These are phyloP conservation scores for Colletotrichum truncatum DNA, from an alignment of 2,329 filamentous ascomycete species.

Conservation along the genomic window DNA sequence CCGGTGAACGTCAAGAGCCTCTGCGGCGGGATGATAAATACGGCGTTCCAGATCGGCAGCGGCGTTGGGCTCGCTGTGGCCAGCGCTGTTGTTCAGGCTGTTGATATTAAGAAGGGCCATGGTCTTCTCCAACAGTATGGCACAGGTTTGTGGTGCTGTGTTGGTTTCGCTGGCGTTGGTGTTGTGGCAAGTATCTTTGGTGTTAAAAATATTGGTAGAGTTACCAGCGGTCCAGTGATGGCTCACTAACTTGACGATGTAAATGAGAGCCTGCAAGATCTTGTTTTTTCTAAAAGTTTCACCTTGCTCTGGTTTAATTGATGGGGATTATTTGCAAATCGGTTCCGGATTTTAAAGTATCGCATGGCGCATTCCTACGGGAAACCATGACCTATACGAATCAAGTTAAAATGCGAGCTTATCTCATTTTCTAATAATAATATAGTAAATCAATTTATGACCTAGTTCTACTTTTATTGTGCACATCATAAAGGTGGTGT, in stretches of 20 bases:
- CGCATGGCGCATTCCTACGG: no score
- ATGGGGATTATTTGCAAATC: no score
- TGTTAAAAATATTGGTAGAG: conserved; percentile 14
- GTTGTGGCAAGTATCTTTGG: conserved; percentile 11
- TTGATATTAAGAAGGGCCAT: conserved; percentile 15
- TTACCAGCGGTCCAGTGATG: background rate
- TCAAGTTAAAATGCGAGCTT: no score
- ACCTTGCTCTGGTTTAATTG: no score
- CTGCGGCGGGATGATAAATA: conserved; percentile 24
- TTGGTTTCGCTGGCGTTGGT: conserved; percentile 14
- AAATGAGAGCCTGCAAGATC: no score
- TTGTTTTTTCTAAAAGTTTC: no score
- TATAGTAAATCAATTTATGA: no score
- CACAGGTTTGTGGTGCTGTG: conserved; percentile 20
- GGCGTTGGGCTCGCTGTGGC: conserved; percentile 14
- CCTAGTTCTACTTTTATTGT: no score
- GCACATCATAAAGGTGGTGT: no score
- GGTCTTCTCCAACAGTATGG: conserved; percentile 9
- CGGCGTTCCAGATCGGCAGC: conserved; percentile 26
- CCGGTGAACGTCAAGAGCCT: conserved; percentile 29
- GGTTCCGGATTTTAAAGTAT: no score
- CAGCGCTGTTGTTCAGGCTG: conserved; percentile 17
- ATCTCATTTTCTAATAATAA: no score
- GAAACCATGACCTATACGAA: no score
- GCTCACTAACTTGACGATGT: background rate